Percentiles rank a stretch among this genome's conserved stretches.
These are phyloP conservation scores for Yarrowia deformans DNA, from an alignment of 805 yeast genomes.

Conservation along the genomic window DNA sequence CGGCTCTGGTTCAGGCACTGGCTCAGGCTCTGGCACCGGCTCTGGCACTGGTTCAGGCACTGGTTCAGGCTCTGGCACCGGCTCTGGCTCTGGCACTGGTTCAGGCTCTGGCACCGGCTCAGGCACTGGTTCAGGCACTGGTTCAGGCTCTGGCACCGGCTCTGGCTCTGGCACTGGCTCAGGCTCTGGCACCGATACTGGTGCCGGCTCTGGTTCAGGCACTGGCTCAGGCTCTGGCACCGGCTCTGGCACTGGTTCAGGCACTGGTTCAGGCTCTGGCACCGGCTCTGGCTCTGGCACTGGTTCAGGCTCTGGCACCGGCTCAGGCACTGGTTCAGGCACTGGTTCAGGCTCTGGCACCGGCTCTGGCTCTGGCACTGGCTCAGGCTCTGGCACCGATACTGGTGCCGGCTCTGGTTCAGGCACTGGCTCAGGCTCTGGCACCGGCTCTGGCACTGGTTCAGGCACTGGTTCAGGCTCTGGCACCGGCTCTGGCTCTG, in stretches of 20 bases:
- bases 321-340: neutral
- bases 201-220: neutral
- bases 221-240: neutral
- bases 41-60: neutral
- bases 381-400: neutral
- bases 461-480: no score
- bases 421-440: constrained; percentile 1
- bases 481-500: no score
- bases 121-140: neutral
- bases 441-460: neutral
- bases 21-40: neutral
- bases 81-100: neutral
- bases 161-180: neutral
- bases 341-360: neutral
- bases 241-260: neutral
- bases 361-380: neutral
- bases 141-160: no score
- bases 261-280: neutral
- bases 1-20: constrained; percentile 3
- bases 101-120: neutral
- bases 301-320: constrained; percentile 9
- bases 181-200: no score
- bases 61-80: neutral
- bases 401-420: no score
- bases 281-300: neutral